Evolutionary conservation across 495 filamentous ascomycete species (phyloP), one percentile per base, ranked within the genome.

Genomic region (Aspergillus diversus): DNA sequence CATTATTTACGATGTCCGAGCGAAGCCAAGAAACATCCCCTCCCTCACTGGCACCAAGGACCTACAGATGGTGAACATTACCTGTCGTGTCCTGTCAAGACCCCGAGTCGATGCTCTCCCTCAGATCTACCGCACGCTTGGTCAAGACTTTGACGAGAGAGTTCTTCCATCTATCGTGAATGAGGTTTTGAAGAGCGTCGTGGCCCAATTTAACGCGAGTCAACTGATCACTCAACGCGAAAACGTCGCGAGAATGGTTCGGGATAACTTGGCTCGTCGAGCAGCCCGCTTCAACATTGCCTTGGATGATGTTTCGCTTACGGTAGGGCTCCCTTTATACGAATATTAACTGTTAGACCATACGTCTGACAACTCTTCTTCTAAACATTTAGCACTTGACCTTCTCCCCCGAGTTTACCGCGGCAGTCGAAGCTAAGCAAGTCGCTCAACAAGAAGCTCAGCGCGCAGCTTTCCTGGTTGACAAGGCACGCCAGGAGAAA

Each of bases 11-110:
- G 95, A 99, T 76, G 95, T 99, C 60, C 94, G 95, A 75, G 95
- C 95, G 27, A 97, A 96, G 80, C 95, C 95, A 68, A 88, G 96
- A 70, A 97, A 94, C 73, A 95, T 99, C 63, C 89, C 95, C 64
- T 99, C 95, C 71, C 89, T 99, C 59, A 98, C 95, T 58, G 95
- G 96, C 66, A 99, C 95, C 71, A 99, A 99, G 80, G 95, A 99
- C 78, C 80, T 99, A 74, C 95, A 99, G 84, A 99, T 99, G 95
- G 95, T 99, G 75, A 99, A 99, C 85, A 99, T 99, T 76, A 99
- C 96, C 71, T 99, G 95, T 81, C 96, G 95, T 93, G 95, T 99
- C 54, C 92, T 99, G 58, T 97, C 93, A 49, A 85, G 91, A 72
- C 95, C 95, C 62, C 87, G 90, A 42, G 81, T 98, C 68, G 86